Evolutionary conservation across 305 asterid genomes (phyloP).

Genomic region (Lippia alba): DNA sequence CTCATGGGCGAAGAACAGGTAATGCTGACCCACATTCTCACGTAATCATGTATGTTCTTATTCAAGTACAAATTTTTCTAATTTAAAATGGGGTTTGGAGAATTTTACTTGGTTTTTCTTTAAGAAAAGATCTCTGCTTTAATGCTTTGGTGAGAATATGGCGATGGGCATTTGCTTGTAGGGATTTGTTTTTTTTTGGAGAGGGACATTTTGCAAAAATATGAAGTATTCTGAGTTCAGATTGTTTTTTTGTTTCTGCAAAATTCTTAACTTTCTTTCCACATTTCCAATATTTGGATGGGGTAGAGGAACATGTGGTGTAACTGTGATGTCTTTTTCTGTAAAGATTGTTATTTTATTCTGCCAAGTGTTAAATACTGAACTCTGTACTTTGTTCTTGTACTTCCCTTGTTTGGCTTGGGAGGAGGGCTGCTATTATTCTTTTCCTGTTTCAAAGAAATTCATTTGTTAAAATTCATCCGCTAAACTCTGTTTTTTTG

Average conservation of each 20-base stretch:
- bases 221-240: conserved; percentile 10
- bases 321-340: conserved; percentile 3
- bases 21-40: conserved; percentile 9
- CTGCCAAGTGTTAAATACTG: not conserved
- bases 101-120: conserved; percentile 10
- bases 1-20: conserved; percentile 90
- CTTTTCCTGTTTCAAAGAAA: not conserved
- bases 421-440: not conserved
- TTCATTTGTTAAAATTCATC: conserved; percentile 8
- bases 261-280: too few relatives aligned
- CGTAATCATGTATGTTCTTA: not conserved
- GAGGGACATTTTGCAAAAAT: conserved; percentile 11
- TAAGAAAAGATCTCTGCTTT: too few relatives aligned
- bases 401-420: not conserved
- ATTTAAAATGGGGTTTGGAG: conserved; percentile 1
- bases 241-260: conserved; percentile 1
- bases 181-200: not conserved
- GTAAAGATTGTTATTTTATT: not conserved
- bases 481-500: not conserved
- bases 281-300: not conserved
- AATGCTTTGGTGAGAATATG: not conserved
- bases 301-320: conserved; percentile 4
- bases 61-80: too few relatives aligned
- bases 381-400: conserved; percentile 3
- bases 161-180: not conserved